Conservation (phyloP, 208 protist genomes). For the Leptomonas pyrrhocoris region DNA sequence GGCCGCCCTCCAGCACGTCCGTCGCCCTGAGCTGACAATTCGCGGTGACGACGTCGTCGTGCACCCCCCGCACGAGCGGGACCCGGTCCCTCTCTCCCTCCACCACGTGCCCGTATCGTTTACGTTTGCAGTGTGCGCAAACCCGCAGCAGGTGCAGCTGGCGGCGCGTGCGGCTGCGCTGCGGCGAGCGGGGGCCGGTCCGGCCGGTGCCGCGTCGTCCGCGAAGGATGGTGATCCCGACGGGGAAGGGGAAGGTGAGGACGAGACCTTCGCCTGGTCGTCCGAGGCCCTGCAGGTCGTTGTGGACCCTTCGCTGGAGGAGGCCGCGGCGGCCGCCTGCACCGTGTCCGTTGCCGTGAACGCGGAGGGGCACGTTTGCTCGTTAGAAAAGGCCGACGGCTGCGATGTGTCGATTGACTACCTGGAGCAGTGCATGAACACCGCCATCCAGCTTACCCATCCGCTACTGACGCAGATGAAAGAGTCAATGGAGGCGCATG, state of each 20-base stretch:
- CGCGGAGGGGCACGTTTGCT: constrained; percentile 83
- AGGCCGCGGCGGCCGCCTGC: constrained; percentile 69
- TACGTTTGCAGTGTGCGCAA: constrained; percentile 74
- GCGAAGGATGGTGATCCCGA: not conserved
- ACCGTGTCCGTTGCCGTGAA: constrained; percentile 79
- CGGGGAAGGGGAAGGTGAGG: not conserved
- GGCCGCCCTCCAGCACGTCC: constrained; percentile 90
- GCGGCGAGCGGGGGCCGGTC: constrained; percentile 10
- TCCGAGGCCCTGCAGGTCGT: constrained; percentile 57
- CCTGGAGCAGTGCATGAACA: constrained; percentile 59
- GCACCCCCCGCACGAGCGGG: constrained; percentile 90
- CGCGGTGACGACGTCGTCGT: constrained; percentile 79
- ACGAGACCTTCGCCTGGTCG: constrained; percentile 8
- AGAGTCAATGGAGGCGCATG: constrained; percentile 70
- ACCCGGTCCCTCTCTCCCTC: constrained; percentile 94
- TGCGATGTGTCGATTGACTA: constrained; percentile 54
- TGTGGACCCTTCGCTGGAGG: constrained; percentile 73
- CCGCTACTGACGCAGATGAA: constrained; percentile 58
- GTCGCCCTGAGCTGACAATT: constrained; percentile 95
- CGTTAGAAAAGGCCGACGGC: constrained; percentile 76
- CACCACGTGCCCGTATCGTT: constrained; percentile 94
- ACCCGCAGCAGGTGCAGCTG: constrained; percentile 41
- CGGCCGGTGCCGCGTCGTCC: constrained; percentile 1
- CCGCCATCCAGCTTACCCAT: constrained; percentile 46
- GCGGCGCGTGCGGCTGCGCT: constrained; percentile 37